These are phyloP conservation scores for Globisporangium acanthophoron DNA, from an alignment of 352 stramenopile species.

Conservation along the genomic window DNA sequence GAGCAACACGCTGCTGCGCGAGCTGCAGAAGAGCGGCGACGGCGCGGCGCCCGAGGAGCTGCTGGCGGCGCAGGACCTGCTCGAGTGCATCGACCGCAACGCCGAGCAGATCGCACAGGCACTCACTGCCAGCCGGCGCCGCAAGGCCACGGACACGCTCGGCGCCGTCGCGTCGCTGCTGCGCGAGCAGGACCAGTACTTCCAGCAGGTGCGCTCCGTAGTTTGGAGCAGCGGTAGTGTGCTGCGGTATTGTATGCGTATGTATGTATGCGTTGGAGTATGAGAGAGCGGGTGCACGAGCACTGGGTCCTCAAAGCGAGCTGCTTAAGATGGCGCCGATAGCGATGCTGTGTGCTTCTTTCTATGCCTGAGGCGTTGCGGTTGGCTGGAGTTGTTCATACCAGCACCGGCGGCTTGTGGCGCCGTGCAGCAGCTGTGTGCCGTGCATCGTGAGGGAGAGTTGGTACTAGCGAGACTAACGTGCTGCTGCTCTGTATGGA, in stretches of 20 bases:
- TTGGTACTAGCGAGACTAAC: not conserved
- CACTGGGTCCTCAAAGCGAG: no score
- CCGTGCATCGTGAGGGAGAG: no score
- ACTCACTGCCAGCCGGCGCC: slow-evolving; percentile 31
- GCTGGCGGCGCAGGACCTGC: slow-evolving; percentile 46
- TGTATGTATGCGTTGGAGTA: not conserved
- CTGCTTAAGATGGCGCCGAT: no score
- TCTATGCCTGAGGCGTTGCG: no score
- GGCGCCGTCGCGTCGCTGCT: slow-evolving; percentile 43
- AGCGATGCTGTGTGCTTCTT: no score
- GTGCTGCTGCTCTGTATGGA: not conserved
- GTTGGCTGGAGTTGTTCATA: no score
- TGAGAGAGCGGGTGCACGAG: not conserved
- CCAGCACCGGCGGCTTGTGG: no score
- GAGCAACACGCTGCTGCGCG: slow-evolving; percentile 28
- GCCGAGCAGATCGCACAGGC: slow-evolving; percentile 58
- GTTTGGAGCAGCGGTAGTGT: not conserved
- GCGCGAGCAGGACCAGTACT: slow-evolving; percentile 50
- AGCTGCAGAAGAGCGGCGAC: slow-evolving; percentile 19
- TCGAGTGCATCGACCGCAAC: slow-evolving; percentile 69
- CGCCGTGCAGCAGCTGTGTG: no score
- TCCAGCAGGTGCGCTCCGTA: slow-evolving; percentile 22
- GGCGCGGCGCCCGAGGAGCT: slow-evolving; percentile 37
- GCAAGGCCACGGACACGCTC: slow-evolving; percentile 11
- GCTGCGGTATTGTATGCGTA: not conserved